Evolutionary conservation across 1,139 yeast species (phyloP), one percentile per base, ranked within the genome.

Genomic region (Wickerhamomyces sp.): DNA sequence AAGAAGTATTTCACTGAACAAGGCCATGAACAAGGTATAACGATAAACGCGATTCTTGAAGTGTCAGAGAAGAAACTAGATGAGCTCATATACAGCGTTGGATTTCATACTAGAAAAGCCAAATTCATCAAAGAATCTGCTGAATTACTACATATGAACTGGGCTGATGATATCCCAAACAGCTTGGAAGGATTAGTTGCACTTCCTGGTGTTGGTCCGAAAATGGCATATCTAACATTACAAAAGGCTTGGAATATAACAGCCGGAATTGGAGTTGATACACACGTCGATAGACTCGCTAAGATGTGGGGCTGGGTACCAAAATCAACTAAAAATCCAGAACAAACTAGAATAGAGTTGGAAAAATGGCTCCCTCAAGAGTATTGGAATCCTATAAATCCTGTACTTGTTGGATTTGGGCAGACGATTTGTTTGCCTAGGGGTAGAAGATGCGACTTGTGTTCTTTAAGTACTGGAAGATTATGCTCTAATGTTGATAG

Each of bases 181-280:
- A 78, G 81, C 0, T 72, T 88, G 12, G 78, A 74, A 9, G 90
- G 82, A 2, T 69, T 89, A 42, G 70, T 76, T 3, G 62, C 72
- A 1, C 63, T 90, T 28, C 97, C 97, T 0, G 98, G 98, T 0
- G 95, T 90, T 2, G 98, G 98, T 0, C 96, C 96, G 10, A 90
- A 90, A 58, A 90, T 90, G 97, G 96, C 95, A 0, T 84, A 76
- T 58, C 63, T 90, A 27, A 70, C 90, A 3, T 65, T 88, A 47
- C 96, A 88, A 52, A 74, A 78, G 31, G 96, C 94, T 0, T 89
- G 96, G 96, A 66, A 71, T 28, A 66, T 80, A 39, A 80, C 72
- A 38, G 67, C 68, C 24, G 97, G 97, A 0, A 87, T 90, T 21
- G 97, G 97, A 13, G 97, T 90, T 7, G 98, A 90, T 59, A 95